Percentiles rank a stretch among this genome's conserved stretches.
Evolutionary conservation across 495 filamentous ascomycete genomes (phyloP).

Genomic region (Hypoxylon perforatum): DNA sequence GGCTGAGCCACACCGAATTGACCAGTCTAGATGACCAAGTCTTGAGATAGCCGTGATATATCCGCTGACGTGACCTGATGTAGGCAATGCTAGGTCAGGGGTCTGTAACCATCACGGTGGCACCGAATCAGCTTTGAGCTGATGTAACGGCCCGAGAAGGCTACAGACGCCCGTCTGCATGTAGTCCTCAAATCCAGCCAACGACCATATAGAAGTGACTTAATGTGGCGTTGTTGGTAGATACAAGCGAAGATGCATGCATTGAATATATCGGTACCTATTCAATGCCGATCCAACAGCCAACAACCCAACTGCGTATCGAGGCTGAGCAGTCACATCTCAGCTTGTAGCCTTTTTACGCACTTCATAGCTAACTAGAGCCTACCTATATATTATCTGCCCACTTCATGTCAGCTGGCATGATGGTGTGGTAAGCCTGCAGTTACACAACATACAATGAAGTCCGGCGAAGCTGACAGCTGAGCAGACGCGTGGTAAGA

Average conservation of each 20-base stretch:
- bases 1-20: neutral
- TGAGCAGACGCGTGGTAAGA: conserved; percentile 8
- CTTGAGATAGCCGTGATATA: neutral
- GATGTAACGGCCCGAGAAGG: neutral
- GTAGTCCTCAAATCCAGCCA: too few relatives aligned
- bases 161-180: neutral
- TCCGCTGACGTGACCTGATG: conserved; percentile 1
- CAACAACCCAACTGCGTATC: neutral
- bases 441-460: conserved; percentile 6
- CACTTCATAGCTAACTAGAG: neutral
- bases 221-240: too few relatives aligned
- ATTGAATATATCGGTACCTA: neutral
- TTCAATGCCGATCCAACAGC: neutral
- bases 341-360: neutral
- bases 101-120: neutral
- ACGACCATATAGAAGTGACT: too few relatives aligned
- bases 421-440: conserved; percentile 8
- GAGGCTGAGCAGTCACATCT: neutral
- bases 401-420: neutral
- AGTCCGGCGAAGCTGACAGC: conserved; percentile 3
- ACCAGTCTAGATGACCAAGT: neutral
- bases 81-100: neutral
- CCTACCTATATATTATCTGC: neutral
- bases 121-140: conserved; percentile 10
- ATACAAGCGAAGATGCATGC: too few relatives aligned